A percentile compares a stretch with the other conserved stretches of the same genome.
phyloP scores from a whole-genome alignment of 108 stramenopile genomes.

The Cyclotella distinguenda region DNA sequence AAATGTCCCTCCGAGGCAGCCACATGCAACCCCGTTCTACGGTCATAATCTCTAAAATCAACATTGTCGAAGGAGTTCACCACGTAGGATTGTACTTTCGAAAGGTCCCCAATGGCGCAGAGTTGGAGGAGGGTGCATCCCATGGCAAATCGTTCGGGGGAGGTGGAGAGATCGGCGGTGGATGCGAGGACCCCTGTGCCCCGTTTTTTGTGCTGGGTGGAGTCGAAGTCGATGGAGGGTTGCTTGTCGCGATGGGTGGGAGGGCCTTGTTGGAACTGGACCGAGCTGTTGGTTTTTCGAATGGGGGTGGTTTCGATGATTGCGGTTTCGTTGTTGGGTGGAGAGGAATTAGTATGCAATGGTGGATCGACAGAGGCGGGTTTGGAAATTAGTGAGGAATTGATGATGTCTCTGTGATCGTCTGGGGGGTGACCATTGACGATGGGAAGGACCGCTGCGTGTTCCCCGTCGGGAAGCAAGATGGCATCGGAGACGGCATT shows the following conservation, averaged over 20 bases:
- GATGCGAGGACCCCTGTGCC: conserved; percentile 61
- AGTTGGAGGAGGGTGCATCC: conserved; percentile 83
- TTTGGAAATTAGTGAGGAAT: too few relatives aligned
- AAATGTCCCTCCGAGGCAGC: conserved; percentile 84
- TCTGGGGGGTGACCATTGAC: background rate
- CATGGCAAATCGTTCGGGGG: conserved; percentile 70
- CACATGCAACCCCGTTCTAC: conserved; percentile 84
- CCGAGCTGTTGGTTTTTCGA: background rate
- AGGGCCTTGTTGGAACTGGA: background rate
- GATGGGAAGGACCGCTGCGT: background rate
- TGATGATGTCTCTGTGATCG: too few relatives aligned
- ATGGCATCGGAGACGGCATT: background rate
- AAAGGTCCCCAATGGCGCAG: conserved; percentile 60
- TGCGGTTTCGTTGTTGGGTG: too few relatives aligned
- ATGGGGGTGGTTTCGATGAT: background rate
- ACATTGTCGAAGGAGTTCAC: conserved; percentile 45
- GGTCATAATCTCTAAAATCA: conserved; percentile 88
- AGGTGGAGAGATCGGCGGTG: conserved; percentile 50
- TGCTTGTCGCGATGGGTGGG: background rate
- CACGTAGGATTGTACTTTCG: conserved; percentile 44
- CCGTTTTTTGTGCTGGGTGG: conserved; percentile 4
- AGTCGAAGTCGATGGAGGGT: conserved; percentile 13
- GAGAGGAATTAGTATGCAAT: too few relatives aligned
- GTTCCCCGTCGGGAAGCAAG: background rate
- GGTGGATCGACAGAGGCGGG: too few relatives aligned